Base-by-base conservation (phyloP, 78 protist genomes). In the Monocercomonoides exilis region DNA sequence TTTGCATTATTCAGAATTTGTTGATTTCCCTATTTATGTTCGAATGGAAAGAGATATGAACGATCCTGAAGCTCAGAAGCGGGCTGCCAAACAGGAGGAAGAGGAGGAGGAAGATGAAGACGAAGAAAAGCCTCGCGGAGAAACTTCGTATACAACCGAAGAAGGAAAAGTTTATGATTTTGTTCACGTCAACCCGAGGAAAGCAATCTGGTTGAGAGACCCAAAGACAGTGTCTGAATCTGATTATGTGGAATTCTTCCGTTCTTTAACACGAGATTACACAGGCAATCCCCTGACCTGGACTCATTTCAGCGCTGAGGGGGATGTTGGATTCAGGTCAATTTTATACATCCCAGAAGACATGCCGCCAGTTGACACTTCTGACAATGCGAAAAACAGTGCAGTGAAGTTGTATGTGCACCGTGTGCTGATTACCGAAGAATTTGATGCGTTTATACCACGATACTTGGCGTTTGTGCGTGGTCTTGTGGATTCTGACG, bases 401-500 rank as follows among this genome's bases (percentile, higher is more conserved):
- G 38, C 38, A 54, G 38, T 54, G 11, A 11, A 21, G 70, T 21
- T 54, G 70, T 54, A 54, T 54, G 98, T 98, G n/a, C 93, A 96
- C 85, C 92, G 99, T 1, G 99, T 98, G 79, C 44, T 77, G 79
- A 86, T 90, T 77, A 89, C 98, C 44, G 99, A 96, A 80, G 97
- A 94, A 70, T 77, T 96, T 79, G 86, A 91, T 41, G 99, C 96
- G 34, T 70, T 97, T 1, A 85, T 97, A 85, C 99, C 99, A 46
- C 85, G 89, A 36, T 98, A 96, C 95, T 93, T 98, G 11, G 1
- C 79, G 41, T 98, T 98, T 92, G 44, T 98, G 81, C 86, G 86
- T 41, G 99, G 99, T 43, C 90, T 98, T 35, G 97, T 98, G 36
- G 99, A 98, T 85, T 90, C 98, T 5, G 99, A 98, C 77, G 98